Evolutionary conservation across 768 basidiomycete species (phyloP), one percentile per base, ranked within the genome.

Genomic region (Boletus rubropictus): DNA sequence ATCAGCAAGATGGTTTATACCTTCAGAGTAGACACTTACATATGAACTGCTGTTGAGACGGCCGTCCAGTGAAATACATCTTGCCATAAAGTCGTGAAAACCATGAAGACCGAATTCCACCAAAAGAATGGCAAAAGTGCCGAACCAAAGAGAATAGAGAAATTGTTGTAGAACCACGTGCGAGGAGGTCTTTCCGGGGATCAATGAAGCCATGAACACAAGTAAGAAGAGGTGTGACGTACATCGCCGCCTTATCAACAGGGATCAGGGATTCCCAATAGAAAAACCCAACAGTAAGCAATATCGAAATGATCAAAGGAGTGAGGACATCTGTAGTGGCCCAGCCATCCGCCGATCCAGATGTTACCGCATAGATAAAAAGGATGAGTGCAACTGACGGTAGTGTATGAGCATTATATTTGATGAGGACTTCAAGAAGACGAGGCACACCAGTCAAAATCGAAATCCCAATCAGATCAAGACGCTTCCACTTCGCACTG

Each of bases 291-390:
- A 61, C 52, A 31, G 63, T 55, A 10, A 75, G 50, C 8, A 71
- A 28, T 48, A 77, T 56, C 5, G 78, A 73, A 28, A 80, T 53
- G 9, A 77, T 57, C 32, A 82, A 62, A 0, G 76, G 72, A 4
- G 62, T 66, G 40, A 81, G 58, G 46, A 80, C 75, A 15, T 59
- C 51, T 5, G 75, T 68, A 1, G 69, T 59, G 5, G 56, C 59
- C 81, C 81, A 82, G 18, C 80, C 78, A 40, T 59, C 60, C 15
- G 69, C 67, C 7, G 80, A 71, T 20, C 75, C 78, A 27, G 70
- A 68, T 0, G 71, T 75, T n/a, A 73, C 56, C 2, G 72, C 67
- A 39, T 72, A 73, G 3, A 74, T 68, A 44, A 73, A 70, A 25
- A 74, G 51, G 39, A 72, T 58, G 44, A 72, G 48, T 20, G 70